Base-by-base conservation (phyloP, 2,329 filamentous ascomycete genomes). In the Neurospora sp. region DNA sequence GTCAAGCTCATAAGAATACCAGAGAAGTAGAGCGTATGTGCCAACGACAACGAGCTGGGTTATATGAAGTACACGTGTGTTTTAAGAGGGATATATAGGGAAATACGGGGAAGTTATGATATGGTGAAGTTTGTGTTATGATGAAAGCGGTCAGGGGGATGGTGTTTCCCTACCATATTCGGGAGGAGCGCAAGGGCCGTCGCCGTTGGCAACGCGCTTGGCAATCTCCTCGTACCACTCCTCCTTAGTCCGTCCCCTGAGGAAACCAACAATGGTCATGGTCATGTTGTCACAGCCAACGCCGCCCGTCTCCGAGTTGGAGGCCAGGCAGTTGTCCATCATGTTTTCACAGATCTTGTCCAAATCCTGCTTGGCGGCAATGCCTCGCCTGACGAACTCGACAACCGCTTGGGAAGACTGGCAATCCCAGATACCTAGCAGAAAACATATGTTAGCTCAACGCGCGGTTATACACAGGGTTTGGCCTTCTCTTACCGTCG, bases 231-330 rank as follows among this genome's bases (percentile, higher is more conserved):
- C 92, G 81, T 99, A 99, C 96, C 96, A 99, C 83, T 97, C 91
- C 78, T 97, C 94, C 87, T 97, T 96, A 76, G 89, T 92, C 86
- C 92, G 93, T 80, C 95, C 96, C 78, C 92, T 89, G 75, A 99
- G 87, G 79, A 99, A 89, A 75, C 91, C 96, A 78, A 99, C 84
- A 74, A 99, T 87, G 76, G 91, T 85, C 91, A 99, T 98, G 75
- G 96, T 99, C 96, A 99, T 99, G 85, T 99, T 99, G 84, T 99
- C 96, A 81, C 96, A 99, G 72, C 96, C 96, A 72, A 99, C 95
- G 73, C 96, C 96, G 69, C 96, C 96, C 39, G 95, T 97, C 83
- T 99, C 96, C 75, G 94, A 97, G 87, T 97, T 98, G 72, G 94
- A 97, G 52, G 96, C 94, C 74, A 99, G 86, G 80, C 96, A 99